phyloP scores from a whole-genome alignment of 192 early-diverging fungal genomes.

The Coemansia sp. region DNA sequence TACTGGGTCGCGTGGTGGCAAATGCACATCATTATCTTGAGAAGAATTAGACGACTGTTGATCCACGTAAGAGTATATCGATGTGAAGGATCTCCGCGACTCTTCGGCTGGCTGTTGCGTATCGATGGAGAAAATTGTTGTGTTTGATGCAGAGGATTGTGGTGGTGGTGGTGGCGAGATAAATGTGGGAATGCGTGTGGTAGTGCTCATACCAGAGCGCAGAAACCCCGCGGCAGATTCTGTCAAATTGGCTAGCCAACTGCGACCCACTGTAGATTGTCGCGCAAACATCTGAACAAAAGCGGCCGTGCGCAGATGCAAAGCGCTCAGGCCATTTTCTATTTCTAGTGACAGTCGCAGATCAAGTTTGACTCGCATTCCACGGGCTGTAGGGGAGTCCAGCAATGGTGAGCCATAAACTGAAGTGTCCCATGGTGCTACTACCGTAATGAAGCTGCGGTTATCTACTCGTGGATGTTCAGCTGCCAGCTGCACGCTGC shows the following conservation, averaged over 20 bases:
- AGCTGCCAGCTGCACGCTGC: constrained; percentile 46
- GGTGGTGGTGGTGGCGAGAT: constrained; percentile 1
- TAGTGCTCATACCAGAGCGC: not conserved
- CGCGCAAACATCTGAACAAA: constrained; percentile 62
- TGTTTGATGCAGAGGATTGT: not conserved
- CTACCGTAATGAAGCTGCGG: constrained; percentile 58
- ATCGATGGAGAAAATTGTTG: too few relatives aligned
- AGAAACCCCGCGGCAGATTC: constrained; percentile 16
- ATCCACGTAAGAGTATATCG: constrained; percentile 1
- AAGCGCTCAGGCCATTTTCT: constrained; percentile 58
- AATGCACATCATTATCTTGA: not conserved
- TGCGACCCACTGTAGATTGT: constrained; percentile 15
- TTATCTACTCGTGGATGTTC: constrained; percentile 60
- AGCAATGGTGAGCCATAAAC: constrained; percentile 66
- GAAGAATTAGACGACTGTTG: not conserved
- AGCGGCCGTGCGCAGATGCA: constrained; percentile 61
- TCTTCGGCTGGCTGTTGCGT: too few relatives aligned
- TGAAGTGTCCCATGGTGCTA: constrained; percentile 75
- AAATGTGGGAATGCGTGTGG: constrained; percentile 11
- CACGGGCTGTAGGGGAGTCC: constrained; percentile 60
- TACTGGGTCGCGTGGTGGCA: constrained; percentile 31
- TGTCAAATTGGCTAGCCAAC: constrained; percentile 21
- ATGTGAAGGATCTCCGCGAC: constrained; percentile 1
- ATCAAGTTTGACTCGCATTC: constrained; percentile 60
- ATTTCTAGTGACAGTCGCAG: constrained; percentile 59